Conservation (phyloP, 1,139 yeast genomes). For the Candida buenavistaensis region DNA sequence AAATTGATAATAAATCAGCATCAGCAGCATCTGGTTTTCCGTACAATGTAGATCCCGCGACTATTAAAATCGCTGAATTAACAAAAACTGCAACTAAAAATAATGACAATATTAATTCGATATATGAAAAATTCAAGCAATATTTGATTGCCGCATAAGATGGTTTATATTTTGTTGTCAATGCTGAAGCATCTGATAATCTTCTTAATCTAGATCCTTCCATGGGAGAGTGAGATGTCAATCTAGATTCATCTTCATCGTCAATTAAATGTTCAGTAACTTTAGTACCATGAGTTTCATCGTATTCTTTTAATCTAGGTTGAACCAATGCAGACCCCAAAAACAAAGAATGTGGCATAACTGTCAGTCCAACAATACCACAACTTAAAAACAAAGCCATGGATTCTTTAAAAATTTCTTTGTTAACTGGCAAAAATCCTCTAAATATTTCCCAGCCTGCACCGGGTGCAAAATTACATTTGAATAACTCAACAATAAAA, state of each 20-base stretch:
- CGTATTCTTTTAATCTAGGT: constrained; percentile 68
- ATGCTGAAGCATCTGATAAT: constrained; percentile 37
- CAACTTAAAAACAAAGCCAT: constrained; percentile 66
- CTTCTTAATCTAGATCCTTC: constrained; percentile 17
- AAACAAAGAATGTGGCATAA: constrained; percentile 79
- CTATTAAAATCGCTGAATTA: constrained; percentile 70
- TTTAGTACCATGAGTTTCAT: constrained; percentile 43
- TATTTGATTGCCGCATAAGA: constrained; percentile 66
- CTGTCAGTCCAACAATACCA: constrained; percentile 80
- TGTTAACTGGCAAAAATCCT: constrained; percentile 60
- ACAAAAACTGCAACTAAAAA: constrained; percentile 75
- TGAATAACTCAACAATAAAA: constrained; percentile 60
- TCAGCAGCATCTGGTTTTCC: constrained; percentile 62
- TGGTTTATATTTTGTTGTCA: constrained; percentile 53
- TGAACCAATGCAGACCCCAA: constrained; percentile 78
- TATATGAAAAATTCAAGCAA: constrained; percentile 62
- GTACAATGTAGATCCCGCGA: constrained; percentile 68
- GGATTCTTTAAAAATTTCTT: constrained; percentile 50
- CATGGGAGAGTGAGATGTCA: constrained; percentile 13
- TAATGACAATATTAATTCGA: constrained; percentile 63
- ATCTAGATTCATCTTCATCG: constrained; percentile 18
- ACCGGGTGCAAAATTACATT: constrained; percentile 44
- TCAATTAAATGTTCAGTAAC: neutral
- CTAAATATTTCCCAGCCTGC: constrained; percentile 38
- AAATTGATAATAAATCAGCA: constrained; percentile 76